Evolutionary conservation across 1,284 basidiomycete genomes (phyloP), one percentile per base, ranked within the genome.

Genomic region (Pseudozyma pruni): DNA sequence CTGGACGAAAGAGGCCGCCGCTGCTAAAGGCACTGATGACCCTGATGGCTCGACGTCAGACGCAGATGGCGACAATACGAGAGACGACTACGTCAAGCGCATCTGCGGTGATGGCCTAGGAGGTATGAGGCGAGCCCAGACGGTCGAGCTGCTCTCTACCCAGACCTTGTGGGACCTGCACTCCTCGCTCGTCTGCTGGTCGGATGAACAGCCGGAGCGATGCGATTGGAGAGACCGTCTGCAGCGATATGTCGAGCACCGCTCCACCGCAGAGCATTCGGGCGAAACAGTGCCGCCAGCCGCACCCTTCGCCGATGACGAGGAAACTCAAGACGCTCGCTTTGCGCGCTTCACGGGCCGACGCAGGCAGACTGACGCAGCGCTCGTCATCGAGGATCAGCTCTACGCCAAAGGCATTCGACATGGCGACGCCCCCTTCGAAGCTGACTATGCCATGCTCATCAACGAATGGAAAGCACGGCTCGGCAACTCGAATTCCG

Each of bases 171-270:
- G 35, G 9, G 47, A 50, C 20, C 34, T 71, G 25, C 49, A 48
- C 10, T 31, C 34, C 9, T 58, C 61, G 16, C 51, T 71, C 23
- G 33, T 61, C 19, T 71, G 68, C 43, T 71, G 68, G 68, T 66
- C 68, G 3, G 58, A 71, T 20, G 58, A 62, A 20, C 68, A 66
- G 44, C 68, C 68, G 7, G 68, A 71, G 34, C 57, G 62, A 9
- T 23, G 16, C 6, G 57, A 45, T 8, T 71, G 68, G 68, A 47
- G 37, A 8, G 17, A 57, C n/a, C 60, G 67, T 9, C 53, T 70
- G 23, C 43, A 11, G 5, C 27, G 45, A 34, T 32, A 52, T 9
- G 4, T 50, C 22, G 13, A 17, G 23, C 25, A 27, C 5, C 16
- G 17, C 20, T n/a, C 22, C 7, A 4, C 7, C 17, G 22, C 27